Evolutionary conservation across 257 asterid genomes (phyloP).

Genomic region (Fraxinus americana): DNA sequence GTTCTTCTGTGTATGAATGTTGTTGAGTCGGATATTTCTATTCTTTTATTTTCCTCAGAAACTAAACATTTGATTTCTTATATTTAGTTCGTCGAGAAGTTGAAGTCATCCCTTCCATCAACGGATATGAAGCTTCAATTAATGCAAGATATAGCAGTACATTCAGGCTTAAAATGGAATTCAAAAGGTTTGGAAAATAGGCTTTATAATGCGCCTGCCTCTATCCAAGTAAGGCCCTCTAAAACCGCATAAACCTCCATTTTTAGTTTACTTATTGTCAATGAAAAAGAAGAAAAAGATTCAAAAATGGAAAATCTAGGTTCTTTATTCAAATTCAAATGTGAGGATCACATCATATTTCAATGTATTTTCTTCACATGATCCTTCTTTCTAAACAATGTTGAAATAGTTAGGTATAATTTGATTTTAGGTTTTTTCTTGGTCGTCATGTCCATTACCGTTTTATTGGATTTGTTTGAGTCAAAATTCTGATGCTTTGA

Average conservation of each 20-base stretch:
- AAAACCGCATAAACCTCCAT: not conserved
- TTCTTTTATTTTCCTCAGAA: not conserved
- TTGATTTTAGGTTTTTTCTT: not conserved
- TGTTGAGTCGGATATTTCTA: not conserved
- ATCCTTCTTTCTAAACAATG: not conserved
- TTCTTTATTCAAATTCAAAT: too few species aligned
- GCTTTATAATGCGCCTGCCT: slow-evolving; percentile 42
- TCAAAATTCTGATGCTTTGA: not conserved
- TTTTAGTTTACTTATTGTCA: not conserved
- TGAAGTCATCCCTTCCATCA: slow-evolving; percentile 46
- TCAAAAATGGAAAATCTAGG: not conserved
- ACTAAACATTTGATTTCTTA: slow-evolving; percentile 1
- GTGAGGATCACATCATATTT: too few species aligned
- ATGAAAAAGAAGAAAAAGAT: not conserved
- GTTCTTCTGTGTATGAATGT: not conserved
- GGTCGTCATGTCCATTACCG: not conserved
- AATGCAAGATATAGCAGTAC: slow-evolving; percentile 68
- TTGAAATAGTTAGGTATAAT: not conserved
- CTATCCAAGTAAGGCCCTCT: slow-evolving; percentile 42
- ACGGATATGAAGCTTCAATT: slow-evolving; percentile 67
- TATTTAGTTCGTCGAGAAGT: slow-evolving; percentile 63
- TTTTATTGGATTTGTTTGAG: not conserved
- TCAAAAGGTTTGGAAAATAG: slow-evolving; percentile 63
- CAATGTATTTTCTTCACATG: too few species aligned
- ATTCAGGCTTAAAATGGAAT: slow-evolving; percentile 60